A percentile compares a stretch with the other conserved stretches of the same genome.
Evolutionary conservation across 2,329 filamentous ascomycete species (phyloP).

Genomic region (Pseudogymnoascus destructans): DNA sequence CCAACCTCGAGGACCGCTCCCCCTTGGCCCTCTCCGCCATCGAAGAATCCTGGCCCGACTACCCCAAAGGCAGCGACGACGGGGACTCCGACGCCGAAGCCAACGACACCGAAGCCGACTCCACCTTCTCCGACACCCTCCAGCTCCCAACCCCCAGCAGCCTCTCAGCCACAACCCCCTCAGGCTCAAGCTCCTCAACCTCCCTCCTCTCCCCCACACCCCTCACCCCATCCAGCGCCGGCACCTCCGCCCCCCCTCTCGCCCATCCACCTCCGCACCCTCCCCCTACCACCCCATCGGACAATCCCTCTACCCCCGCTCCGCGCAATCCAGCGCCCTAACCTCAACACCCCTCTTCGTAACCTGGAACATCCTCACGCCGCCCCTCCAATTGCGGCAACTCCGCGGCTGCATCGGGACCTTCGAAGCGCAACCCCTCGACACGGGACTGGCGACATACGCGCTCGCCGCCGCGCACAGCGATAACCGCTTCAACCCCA

Average conservation of each 20-base stretch:
- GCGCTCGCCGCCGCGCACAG: constrained; percentile 64
- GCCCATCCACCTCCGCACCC: constrained; percentile 30
- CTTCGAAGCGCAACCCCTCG: constrained; percentile 66
- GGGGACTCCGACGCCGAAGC: constrained; percentile 30
- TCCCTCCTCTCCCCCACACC: constrained; percentile 17
- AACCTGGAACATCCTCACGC: constrained; percentile 73
- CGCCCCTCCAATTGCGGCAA: constrained; percentile 30
- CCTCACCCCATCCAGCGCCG: constrained; percentile 5
- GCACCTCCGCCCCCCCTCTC: constrained; percentile 12
- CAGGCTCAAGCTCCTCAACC: background rate
- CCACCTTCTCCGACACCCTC: background rate
- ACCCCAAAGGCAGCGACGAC: constrained; percentile 28
- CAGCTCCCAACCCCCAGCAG: background rate
- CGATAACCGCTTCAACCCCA: constrained; percentile 48
- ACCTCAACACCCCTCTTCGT: constrained; percentile 70
- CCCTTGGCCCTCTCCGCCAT: constrained; percentile 55
- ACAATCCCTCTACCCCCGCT: constrained; percentile 31
- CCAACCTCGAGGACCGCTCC: constrained; percentile 58
- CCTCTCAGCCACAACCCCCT: constrained; percentile 6
- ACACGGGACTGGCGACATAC: constrained; percentile 62
- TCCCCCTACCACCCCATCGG: constrained; percentile 33
- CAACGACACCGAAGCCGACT: constrained; percentile 15
- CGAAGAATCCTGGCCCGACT: constrained; percentile 45
- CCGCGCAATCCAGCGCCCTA: constrained; percentile 32
- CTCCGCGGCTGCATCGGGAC: constrained; percentile 94